Percentiles rank a stretch among this genome's conserved stretches.
Evolutionary conservation across 75 land plant genomes (phyloP).

Genomic region (Gnetum montanum): DNA sequence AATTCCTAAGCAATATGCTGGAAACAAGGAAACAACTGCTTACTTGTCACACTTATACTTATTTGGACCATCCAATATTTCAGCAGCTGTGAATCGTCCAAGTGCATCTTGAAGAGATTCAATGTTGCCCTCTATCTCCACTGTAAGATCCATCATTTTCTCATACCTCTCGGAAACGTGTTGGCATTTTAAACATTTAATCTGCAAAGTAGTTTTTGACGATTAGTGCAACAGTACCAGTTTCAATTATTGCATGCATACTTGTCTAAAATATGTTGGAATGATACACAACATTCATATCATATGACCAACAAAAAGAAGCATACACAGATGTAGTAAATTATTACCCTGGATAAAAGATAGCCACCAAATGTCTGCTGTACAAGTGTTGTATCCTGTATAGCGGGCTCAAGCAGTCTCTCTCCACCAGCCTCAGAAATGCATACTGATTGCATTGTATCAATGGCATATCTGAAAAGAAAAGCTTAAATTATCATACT

Average conservation of each 20-base stretch:
- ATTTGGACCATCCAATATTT: conserved; percentile 71
- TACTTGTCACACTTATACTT: conserved; percentile 81
- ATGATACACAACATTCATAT: background rate
- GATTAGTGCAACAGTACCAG: background rate
- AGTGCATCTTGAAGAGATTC: conserved; percentile 85
- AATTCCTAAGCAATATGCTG: background rate
- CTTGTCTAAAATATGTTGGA: background rate
- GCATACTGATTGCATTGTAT: conserved; percentile 79
- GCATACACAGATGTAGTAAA: no score
- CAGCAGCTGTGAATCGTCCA: conserved; percentile 50
- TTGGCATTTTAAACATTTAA: conserved; percentile 72
- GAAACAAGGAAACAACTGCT: no score
- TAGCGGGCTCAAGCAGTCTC: conserved; percentile 15
- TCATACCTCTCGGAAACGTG: conserved; percentile 59
- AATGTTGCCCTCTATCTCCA: conserved; percentile 76
- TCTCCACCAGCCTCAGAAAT: conserved; percentile 49
- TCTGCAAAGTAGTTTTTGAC: conserved; percentile 38
- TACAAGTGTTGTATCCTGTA: conserved; percentile 68
- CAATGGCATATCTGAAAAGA: conserved; percentile 58
- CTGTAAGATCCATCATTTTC: conserved; percentile 86
- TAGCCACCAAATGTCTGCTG: conserved; percentile 91
- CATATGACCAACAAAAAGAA: background rate
- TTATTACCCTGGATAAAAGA: conserved; percentile 73
- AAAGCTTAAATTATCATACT: background rate
- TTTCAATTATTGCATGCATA: background rate